phyloP scores from a whole-genome alignment of 352 stramenopile genomes.

The Phytophthora sp. region DNA sequence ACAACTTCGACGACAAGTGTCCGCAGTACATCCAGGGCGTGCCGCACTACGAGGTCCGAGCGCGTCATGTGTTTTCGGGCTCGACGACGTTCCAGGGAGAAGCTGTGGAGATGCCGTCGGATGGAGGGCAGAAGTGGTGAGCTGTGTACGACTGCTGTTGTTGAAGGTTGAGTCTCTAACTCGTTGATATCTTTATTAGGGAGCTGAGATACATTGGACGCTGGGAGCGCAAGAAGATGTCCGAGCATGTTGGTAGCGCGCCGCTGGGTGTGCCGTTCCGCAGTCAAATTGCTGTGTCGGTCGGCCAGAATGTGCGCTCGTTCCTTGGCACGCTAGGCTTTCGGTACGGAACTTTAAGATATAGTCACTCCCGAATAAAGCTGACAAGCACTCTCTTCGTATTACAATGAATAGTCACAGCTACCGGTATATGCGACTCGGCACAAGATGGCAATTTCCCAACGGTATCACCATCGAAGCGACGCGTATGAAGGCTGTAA shows the following conservation, averaged over 20 bases:
- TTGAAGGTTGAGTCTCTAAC: background rate
- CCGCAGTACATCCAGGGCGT: constrained; percentile 88
- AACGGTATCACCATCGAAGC: constrained; percentile 87
- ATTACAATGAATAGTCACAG: constrained; percentile 55
- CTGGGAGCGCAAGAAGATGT: constrained; percentile 90
- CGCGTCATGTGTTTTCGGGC: constrained; percentile 81
- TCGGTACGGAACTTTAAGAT: constrained; percentile 45
- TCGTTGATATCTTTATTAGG: constrained; percentile 31
- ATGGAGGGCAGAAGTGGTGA: constrained; percentile 85
- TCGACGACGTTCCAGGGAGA: constrained; percentile 85
- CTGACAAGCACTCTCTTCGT: constrained; percentile 1
- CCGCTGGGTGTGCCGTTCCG: constrained; percentile 78
- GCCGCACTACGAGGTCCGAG: constrained; percentile 83
- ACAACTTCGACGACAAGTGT: constrained; percentile 90
- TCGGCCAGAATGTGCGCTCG: constrained; percentile 79
- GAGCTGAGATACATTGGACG: constrained; percentile 84
- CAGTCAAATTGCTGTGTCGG: constrained; percentile 83
- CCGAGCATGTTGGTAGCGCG: constrained; percentile 67
- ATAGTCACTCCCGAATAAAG: too few species aligned
- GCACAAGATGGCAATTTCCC: constrained; percentile 82
- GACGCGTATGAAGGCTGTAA: constrained; percentile 86
- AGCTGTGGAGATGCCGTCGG: constrained; percentile 72
- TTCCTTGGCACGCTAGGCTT: constrained; percentile 83
- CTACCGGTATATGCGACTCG: constrained; percentile 85
- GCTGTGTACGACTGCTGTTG: background rate